Conservation (phyloP, 179 eudicot genomes). For the Beta corolliflora region DNA sequence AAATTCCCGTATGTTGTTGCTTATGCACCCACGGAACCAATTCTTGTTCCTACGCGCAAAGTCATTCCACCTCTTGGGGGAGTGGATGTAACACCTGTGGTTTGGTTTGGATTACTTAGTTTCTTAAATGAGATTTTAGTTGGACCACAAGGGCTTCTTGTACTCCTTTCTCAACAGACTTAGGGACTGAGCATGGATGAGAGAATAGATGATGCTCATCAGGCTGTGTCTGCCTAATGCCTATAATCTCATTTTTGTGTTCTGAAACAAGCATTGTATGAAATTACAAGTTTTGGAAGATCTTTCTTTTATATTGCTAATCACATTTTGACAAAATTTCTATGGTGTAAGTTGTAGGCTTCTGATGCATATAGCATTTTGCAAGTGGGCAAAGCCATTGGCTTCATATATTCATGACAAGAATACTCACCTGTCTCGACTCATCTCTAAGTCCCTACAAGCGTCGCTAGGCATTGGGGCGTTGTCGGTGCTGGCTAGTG, state of each 20-base stretch:
- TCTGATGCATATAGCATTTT: no score
- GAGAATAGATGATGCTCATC: not conserved
- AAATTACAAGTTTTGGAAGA: not conserved
- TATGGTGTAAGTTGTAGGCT: not conserved
- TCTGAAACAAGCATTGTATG: not conserved
- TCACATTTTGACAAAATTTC: not conserved
- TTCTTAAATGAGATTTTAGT: conserved; percentile 85
- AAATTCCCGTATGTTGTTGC: conserved; percentile 86
- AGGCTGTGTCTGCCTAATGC: not conserved
- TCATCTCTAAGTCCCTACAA: no score
- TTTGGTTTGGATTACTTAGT: conserved; percentile 90
- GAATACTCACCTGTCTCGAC: no score
- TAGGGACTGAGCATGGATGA: conserved; percentile 1
- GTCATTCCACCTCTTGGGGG: conserved; percentile 88
- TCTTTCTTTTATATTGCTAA: not conserved
- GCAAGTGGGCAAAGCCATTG: no score
- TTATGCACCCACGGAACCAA: conserved; percentile 88
- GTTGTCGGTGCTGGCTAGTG: no score
- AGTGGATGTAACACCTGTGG: conserved; percentile 95
- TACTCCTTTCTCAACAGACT: conserved; percentile 76
- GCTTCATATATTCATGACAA: no score
- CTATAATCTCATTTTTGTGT: not conserved
- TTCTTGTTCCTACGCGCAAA: conserved; percentile 72
- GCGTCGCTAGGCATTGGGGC: no score
- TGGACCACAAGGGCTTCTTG: conserved; percentile 94